Evolutionary conservation across 2,329 filamentous ascomycete species (phyloP).

Genomic region (Podosphaera leucotricha): DNA sequence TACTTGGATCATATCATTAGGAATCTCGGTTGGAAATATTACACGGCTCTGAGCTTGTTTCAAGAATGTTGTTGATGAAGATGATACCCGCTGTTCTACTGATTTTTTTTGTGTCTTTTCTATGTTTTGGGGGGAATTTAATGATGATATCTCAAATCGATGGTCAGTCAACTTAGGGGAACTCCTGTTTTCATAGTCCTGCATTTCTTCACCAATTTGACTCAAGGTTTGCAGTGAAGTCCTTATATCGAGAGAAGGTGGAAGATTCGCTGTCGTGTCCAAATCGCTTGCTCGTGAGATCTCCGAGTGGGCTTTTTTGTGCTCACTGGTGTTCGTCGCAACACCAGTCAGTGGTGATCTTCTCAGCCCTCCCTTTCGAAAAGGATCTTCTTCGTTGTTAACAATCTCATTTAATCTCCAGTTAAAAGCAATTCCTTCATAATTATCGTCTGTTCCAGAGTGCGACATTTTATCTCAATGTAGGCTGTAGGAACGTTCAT

Average conservation of each 20-base stretch:
- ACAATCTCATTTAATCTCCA: no score
- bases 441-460: no score
- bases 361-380: slow-evolving; percentile 5
- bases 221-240: no score
- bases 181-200: background rate
- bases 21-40: background rate
- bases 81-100: background rate
- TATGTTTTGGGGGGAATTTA: background rate
- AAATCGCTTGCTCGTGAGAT: background rate
- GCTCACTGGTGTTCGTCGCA: background rate
- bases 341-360: slow-evolving; percentile 2
- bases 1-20: background rate
- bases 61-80: background rate
- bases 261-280: background rate
- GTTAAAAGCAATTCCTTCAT: no score
- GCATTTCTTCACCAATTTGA: background rate
- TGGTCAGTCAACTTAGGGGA: background rate
- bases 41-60: background rate
- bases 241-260: no score
- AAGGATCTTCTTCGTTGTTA: slow-evolving; percentile 3
- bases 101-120: no score
- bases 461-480: no score
- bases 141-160: background rate
- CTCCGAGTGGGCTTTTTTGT: background rate
- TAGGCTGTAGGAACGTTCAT: no score